These are phyloP conservation scores for Parietaria judaica DNA, from an alignment of 306 rosid species.

Conservation along the genomic window DNA sequence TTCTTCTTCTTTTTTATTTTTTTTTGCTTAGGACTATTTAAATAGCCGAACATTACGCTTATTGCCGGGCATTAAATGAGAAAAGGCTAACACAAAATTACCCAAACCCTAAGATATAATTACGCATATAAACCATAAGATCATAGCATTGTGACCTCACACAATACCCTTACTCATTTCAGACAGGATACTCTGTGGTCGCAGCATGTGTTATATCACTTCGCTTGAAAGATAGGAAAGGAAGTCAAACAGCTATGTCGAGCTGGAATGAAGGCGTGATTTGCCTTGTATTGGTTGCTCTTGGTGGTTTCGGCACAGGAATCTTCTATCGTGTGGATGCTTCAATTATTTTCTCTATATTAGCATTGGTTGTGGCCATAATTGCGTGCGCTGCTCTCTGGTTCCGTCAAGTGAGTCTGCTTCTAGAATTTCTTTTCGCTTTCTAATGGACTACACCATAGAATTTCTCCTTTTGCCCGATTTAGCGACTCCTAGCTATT, in stretches of 20 bases:
- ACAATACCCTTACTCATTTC: constrained; percentile 29
- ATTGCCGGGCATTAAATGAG: too few relatives aligned
- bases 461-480: not conserved
- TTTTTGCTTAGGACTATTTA: too few relatives aligned
- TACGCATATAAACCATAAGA: too few relatives aligned
- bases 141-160: constrained; percentile 9
- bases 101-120: too few relatives aligned
- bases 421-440: not conserved
- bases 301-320: constrained; percentile 74
- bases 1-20: too few relatives aligned
- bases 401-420: constrained; percentile 60
- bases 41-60: too few relatives aligned
- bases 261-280: constrained; percentile 66
- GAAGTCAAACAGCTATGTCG: constrained; percentile 40
- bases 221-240: constrained; percentile 71
- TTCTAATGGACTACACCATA: not conserved
- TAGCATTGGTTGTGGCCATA: constrained; percentile 39
- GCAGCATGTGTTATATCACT: constrained; percentile 84
- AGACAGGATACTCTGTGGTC: constrained; percentile 99
- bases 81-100: too few relatives aligned
- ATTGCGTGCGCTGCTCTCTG: constrained; percentile 52
- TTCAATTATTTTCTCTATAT: constrained; percentile 36
- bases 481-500: not conserved
- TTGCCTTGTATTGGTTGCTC: constrained; percentile 58
- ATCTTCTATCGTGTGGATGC: constrained; percentile 43